Conservation (phyloP, 176 grass and related monocot species). For the Neostapfia colusana region DNA sequence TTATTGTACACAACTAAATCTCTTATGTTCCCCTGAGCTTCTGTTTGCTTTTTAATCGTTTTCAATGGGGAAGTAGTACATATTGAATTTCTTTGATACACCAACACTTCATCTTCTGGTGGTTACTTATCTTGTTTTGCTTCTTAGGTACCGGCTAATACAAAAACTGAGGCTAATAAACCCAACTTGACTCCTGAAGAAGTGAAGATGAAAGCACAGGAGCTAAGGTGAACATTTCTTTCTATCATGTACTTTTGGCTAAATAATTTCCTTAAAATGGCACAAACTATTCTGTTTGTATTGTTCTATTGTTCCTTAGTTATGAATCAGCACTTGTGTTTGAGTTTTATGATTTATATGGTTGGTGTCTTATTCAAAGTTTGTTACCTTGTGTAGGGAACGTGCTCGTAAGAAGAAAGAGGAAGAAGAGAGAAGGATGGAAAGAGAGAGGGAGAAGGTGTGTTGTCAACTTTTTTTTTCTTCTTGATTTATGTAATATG, state of each 20-base stretch:
- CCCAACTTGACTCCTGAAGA: constrained; percentile 78
- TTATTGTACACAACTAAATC: constrained; percentile 6
- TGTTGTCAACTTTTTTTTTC: constrained; percentile 18
- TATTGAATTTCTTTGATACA: constrained; percentile 6
- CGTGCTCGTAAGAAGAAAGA: constrained; percentile 97
- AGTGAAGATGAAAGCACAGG: constrained; percentile 86
- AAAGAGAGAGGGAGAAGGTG: constrained; percentile 98
- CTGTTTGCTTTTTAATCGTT: constrained; percentile 7
- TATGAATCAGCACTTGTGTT: constrained; percentile 16
- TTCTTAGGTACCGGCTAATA: constrained; percentile 51
- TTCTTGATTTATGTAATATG: not conserved
- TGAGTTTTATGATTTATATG: constrained; percentile 17
- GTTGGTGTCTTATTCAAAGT: constrained; percentile 9
- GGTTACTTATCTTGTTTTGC: constrained; percentile 29
- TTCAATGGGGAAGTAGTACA: not conserved
- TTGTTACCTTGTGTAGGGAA: constrained; percentile 52
- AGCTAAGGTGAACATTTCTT: constrained; percentile 66
- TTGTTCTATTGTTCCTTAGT: not conserved
- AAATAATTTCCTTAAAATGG: constrained; percentile 6
- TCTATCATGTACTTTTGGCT: not conserved
- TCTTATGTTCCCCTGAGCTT: not conserved
- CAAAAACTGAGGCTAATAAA: constrained; percentile 54
- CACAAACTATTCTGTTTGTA: constrained; percentile 9
- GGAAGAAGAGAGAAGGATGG: constrained; percentile 94
- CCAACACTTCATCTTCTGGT: not conserved